Evolutionary conservation across 108 stramenopile genomes (phyloP).

Genomic region (Fistulifera pelliculosa): DNA sequence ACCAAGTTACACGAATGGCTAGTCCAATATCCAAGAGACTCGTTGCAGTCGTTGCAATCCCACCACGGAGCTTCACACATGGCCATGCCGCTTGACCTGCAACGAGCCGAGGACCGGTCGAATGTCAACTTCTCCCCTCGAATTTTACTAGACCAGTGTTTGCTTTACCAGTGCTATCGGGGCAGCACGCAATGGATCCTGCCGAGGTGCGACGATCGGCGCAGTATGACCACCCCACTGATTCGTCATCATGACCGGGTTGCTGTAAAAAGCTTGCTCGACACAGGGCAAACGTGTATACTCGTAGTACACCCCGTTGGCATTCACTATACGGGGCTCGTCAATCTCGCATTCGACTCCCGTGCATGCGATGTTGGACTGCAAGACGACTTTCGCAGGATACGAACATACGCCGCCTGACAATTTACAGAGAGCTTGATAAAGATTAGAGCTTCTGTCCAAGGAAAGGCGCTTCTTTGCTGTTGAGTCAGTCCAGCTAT

Average conservation of each 20-base stretch:
- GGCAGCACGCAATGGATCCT: slow-evolving; percentile 19
- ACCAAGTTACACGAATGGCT: slow-evolving; percentile 29
- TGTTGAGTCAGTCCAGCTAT: background rate
- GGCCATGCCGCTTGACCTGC: background rate
- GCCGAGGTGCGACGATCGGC: slow-evolving; percentile 11
- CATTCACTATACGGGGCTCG: slow-evolving; percentile 31
- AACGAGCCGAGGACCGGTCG: background rate
- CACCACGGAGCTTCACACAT: background rate
- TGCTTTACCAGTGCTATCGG: background rate
- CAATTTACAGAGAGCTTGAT: slow-evolving; percentile 25
- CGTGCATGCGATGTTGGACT: slow-evolving; percentile 25
- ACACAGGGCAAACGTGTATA: slow-evolving; percentile 50
- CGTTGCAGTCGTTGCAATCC: background rate
- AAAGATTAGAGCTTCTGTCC: slow-evolving; percentile 7
- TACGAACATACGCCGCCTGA: slow-evolving; percentile 16
- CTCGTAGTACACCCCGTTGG: slow-evolving; percentile 43
- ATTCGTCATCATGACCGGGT: slow-evolving; percentile 8
- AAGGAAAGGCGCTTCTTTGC: no score
- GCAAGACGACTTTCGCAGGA: slow-evolving; percentile 10
- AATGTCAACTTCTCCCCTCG: no score
- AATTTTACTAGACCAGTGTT: no score
- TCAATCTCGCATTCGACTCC: slow-evolving; percentile 22
- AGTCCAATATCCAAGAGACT: slow-evolving; percentile 22
- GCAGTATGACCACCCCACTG: slow-evolving; percentile 6
- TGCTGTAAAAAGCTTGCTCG: slow-evolving; percentile 34